Conservation (phyloP, 1,284 basidiomycete species). For the Austropuccinia psidii region DNA sequence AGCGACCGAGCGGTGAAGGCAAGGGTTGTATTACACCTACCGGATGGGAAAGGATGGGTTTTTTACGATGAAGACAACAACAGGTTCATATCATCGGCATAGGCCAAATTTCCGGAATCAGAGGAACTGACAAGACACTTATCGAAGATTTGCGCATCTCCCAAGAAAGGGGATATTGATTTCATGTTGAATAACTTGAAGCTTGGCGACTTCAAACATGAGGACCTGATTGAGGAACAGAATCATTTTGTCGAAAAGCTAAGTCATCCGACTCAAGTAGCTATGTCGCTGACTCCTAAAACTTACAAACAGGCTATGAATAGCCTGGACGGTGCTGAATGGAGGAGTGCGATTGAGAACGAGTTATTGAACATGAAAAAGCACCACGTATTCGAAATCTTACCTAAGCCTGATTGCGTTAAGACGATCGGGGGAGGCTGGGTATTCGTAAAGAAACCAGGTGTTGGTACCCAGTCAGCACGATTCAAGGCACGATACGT, state of each 20-base stretch:
- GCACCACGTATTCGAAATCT: no score
- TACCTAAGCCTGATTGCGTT: no score
- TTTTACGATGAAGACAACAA: no score
- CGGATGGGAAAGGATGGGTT: neutral
- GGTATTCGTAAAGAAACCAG: no score
- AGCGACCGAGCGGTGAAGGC: neutral
- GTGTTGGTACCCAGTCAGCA: no score
- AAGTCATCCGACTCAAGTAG: neutral
- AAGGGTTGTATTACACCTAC: no score
- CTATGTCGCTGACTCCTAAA: neutral
- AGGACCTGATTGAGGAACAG: neutral
- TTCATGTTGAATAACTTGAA: neutral
- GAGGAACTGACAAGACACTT: no score
- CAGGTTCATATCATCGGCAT: no score
- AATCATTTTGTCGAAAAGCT: neutral
- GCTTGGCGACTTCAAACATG: neutral
- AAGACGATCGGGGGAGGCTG: no score
- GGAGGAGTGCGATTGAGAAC: neutral
- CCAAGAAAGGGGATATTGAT: neutral
- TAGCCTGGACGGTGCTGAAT: neutral
- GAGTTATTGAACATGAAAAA: conserved; percentile 2
- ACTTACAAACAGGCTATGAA: conserved; percentile 6
- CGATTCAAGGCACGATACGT: no score
- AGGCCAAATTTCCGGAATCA: neutral
- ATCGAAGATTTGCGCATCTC: neutral